These are phyloP conservation scores for Chlamydomonas incerta DNA, from an alignment of 139 green algal genomes.

Conservation along the genomic window DNA sequence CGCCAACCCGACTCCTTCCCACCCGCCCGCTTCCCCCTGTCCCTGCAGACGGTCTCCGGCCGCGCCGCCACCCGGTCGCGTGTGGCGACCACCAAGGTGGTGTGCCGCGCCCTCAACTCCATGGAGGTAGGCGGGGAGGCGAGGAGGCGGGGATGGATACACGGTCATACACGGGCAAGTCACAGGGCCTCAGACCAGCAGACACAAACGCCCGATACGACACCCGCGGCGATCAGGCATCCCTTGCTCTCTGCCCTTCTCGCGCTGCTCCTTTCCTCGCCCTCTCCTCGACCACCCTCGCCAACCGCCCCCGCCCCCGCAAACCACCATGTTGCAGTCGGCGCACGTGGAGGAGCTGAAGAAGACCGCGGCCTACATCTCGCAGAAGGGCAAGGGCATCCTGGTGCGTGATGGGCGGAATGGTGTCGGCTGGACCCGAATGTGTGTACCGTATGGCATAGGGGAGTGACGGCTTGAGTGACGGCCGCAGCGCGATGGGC, in stretches of 20 bases:
- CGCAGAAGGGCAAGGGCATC: conserved; percentile 61
- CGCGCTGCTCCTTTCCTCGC: background rate
- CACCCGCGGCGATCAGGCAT: no score
- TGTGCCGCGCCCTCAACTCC: conserved; percentile 29
- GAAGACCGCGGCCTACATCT: conserved; percentile 80
- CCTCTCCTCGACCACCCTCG: no score
- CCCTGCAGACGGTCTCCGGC: background rate
- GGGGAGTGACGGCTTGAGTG: no score
- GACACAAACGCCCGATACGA: background rate
- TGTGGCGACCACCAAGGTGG: conserved; percentile 1
- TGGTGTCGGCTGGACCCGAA: no score
- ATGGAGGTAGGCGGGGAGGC: conserved; percentile 13
- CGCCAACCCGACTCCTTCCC: background rate
- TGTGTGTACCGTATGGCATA: no score
- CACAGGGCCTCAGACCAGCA: background rate
- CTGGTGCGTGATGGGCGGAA: conserved; percentile 40
- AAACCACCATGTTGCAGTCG: no score
- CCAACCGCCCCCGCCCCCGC: no score
- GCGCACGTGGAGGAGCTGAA: conserved; percentile 78
- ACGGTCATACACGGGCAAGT: background rate
- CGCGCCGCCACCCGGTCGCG: background rate
- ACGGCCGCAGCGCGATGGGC: no score
- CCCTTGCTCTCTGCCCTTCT: no score
- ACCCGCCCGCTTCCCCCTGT: no score
- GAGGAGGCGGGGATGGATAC: background rate